Evolutionary conservation across 495 filamentous ascomycete genomes (phyloP).

Genomic region (Penicillium roqueforti): DNA sequence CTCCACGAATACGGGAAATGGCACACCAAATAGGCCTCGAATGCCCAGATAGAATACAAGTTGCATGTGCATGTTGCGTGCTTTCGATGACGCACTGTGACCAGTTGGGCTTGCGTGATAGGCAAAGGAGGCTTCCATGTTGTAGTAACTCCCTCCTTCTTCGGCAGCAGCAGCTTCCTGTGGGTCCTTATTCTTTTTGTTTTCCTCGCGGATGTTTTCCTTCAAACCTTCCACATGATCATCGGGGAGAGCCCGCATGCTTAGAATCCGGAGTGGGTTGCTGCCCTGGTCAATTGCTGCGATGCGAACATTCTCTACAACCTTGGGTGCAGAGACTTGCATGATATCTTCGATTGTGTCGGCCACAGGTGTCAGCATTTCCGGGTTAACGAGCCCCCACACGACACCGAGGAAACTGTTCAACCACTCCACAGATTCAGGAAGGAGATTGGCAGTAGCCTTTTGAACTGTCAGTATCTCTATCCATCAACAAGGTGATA

Average conservation of each 20-base stretch:
- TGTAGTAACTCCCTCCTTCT: conserved; percentile 91
- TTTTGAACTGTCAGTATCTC: conserved; percentile 27
- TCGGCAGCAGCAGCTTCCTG: conserved; percentile 86
- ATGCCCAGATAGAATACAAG: conserved; percentile 89
- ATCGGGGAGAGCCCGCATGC: conserved; percentile 82
- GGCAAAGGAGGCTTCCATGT: conserved; percentile 87
- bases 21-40: conserved; percentile 70
- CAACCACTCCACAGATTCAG: conserved; percentile 94
- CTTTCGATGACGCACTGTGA: conserved; percentile 67
- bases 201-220: conserved; percentile 68
- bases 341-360: conserved; percentile 87
- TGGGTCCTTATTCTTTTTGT: conserved; percentile 75
- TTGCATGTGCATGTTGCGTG: conserved; percentile 95
- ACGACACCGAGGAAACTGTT: conserved; percentile 76
- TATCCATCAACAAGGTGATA: neutral
- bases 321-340: conserved; percentile 84
- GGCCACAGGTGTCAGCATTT: conserved; percentile 76
- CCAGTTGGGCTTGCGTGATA: conserved; percentile 82
- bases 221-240: conserved; percentile 74
- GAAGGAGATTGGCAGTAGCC: conserved; percentile 79
- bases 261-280: conserved; percentile 87
- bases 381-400: conserved; percentile 89
- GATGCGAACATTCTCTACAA: conserved; percentile 93
- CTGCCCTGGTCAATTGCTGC: conserved; percentile 91
- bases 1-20: conserved; percentile 84